phyloP scores from a whole-genome alignment of 768 basidiomycete genomes.

The Kwoniella botswanensis region DNA sequence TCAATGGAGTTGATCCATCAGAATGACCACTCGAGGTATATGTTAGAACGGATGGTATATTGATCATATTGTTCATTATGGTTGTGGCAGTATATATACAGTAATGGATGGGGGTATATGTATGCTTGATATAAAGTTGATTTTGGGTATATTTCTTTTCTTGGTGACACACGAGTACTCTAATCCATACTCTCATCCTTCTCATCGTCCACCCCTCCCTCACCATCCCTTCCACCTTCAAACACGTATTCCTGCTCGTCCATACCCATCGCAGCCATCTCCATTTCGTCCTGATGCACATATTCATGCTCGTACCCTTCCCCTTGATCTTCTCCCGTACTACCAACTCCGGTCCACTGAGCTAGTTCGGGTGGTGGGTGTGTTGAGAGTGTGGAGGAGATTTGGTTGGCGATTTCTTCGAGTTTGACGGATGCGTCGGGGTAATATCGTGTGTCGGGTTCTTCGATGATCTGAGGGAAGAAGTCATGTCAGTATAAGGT shows the following conservation, averaged over 20 bases:
- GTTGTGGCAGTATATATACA: no score
- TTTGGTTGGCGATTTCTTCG: slow-evolving; percentile 60
- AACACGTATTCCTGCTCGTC: slow-evolving; percentile 46
- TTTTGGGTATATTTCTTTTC: not conserved
- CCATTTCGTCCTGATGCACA: slow-evolving; percentile 19
- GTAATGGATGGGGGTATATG: no score
- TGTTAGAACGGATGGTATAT: no score
- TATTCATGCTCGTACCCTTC: slow-evolving; percentile 23
- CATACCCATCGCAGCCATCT: slow-evolving; percentile 29
- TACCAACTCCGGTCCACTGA: slow-evolving; percentile 24
- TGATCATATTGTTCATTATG: no score
- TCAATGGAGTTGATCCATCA: no score
- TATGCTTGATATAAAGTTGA: no score
- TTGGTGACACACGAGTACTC: not conserved
- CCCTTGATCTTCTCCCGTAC: slow-evolving; percentile 22
- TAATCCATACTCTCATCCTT: slow-evolving; percentile 49
- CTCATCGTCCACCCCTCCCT: slow-evolving; percentile 55
- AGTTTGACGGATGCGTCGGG: slow-evolving; percentile 73
- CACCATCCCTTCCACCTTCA: slow-evolving; percentile 53
- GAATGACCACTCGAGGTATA: no score
- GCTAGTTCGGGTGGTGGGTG: slow-evolving; percentile 27
- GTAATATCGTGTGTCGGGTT: slow-evolving; percentile 78
- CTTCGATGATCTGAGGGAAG: slow-evolving; percentile 77
- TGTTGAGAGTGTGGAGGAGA: slow-evolving; percentile 56
- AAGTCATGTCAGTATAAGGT: not conserved